phyloP scores from a whole-genome alignment of 768 basidiomycete species.

The Suillus ampliporus region DNA sequence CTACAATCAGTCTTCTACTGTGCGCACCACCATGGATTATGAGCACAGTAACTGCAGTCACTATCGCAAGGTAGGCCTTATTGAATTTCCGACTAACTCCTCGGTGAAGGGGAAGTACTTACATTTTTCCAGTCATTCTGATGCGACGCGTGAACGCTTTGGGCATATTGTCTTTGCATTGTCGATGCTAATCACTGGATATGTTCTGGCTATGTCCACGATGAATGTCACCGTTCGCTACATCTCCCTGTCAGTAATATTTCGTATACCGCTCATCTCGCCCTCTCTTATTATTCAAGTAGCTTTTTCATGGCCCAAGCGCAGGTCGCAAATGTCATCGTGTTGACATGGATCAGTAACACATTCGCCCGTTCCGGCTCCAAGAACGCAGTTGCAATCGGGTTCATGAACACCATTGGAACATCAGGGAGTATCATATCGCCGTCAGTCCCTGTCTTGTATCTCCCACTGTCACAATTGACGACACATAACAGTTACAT shows the following conservation, averaged over 20 bases:
- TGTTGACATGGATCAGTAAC: slow-evolving; percentile 53
- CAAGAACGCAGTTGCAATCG: slow-evolving; percentile 60
- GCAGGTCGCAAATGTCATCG: slow-evolving; percentile 69
- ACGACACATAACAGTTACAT: slow-evolving; percentile 48
- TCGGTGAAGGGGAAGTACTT: slow-evolving; percentile 4
- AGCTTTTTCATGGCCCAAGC: slow-evolving; percentile 78
- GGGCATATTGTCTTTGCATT: slow-evolving; percentile 64
- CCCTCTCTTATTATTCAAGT: neutral
- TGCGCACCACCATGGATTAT: slow-evolving; percentile 70
- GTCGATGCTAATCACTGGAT: slow-evolving; percentile 63
- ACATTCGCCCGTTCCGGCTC: slow-evolving; percentile 74
- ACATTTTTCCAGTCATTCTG: slow-evolving; percentile 59
- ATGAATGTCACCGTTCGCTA: slow-evolving; percentile 66
- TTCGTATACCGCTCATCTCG: neutral
- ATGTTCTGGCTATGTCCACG: slow-evolving; percentile 63
- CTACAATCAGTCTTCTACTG: slow-evolving; percentile 66
- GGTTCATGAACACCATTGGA: slow-evolving; percentile 13
- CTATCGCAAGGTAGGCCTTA: slow-evolving; percentile 8
- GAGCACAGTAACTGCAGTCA: slow-evolving; percentile 38
- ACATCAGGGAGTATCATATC: slow-evolving; percentile 12
- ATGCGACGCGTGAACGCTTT: slow-evolving; percentile 69
- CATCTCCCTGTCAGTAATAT: slow-evolving; percentile 50
- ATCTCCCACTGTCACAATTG: slow-evolving; percentile 8
- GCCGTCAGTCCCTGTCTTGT: slow-evolving; percentile 13
- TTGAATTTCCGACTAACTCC: neutral